Base-by-base conservation (phyloP, 495 filamentous ascomycete genomes). In the Tuber umbilicatum region DNA sequence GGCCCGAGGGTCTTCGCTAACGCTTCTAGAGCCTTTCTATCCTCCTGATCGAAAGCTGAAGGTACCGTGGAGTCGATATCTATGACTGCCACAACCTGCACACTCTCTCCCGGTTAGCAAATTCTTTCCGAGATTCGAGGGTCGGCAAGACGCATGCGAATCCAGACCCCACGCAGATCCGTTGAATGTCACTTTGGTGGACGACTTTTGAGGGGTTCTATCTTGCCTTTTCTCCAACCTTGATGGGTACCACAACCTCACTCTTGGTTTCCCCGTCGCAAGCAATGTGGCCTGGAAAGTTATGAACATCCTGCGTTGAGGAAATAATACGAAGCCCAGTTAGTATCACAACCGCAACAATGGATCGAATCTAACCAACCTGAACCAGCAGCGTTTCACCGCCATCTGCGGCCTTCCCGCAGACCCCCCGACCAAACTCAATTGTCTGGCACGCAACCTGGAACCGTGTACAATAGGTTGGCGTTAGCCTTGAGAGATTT, bases 361-460 rank as follows among this genome's bases (percentile, higher is more conserved):
- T 47, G 42, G 75, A 37, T 19, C 37, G 14, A 67, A 39, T 70
- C 47, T 42, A 35, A 17, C 72, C 40, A 73, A 79, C 80, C 70
- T 85, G 84, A 9, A 97, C 91, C 5, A 97, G 80, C 71, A 94
- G 88, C 4, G 90, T 94, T 71, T 85, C 83, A 68, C 85, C 83
- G 14, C 85, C 89, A 38, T 84, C 80, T 0, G 92, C 94, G 3
- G 93, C 94, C 0, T 91, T 85, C 0, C 94, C 94, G 82, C 94
- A 97, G 5, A 97, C 94, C 14, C 94, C 94, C 38, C 88, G 87
- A 0, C 91, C 90, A 76, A 95, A 91, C 7, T 86, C 83, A 79
- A 97, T 97, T 74, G 89, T 90, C 84, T 97, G 93, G 82, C 93
- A 97, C 2, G 94, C 93, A 12, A 93, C 90, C 76, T 93, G 91